phyloP scores from a whole-genome alignment of 1,284 basidiomycete species.

The Sphagnurus paluster region DNA sequence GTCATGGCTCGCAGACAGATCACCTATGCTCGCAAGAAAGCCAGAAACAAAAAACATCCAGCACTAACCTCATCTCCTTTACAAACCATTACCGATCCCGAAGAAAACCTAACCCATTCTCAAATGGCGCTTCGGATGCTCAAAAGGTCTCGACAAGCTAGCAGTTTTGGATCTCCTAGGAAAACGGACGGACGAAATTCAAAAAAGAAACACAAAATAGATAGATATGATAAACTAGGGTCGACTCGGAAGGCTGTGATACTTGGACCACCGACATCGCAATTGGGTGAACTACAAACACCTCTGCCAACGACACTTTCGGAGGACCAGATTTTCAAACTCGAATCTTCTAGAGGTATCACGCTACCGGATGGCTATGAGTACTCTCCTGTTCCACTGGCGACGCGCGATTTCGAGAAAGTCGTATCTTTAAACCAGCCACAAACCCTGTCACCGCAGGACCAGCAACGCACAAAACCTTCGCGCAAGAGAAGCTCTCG shows the following conservation, averaged over 20 bases:
- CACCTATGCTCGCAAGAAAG: conserved; percentile 27
- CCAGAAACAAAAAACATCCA: conserved; percentile 12
- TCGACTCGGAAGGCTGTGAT: neutral
- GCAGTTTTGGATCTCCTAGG: conserved; percentile 10
- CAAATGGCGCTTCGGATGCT: conserved; percentile 23
- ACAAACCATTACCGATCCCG: conserved; percentile 16
- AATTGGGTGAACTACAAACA: conserved; percentile 14
- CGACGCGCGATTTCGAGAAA: conserved; percentile 11
- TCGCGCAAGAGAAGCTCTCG: conserved; percentile 20
- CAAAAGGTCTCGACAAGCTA: conserved; percentile 25
- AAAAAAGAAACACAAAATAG: conserved; percentile 14
- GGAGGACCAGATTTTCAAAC: conserved; percentile 17
- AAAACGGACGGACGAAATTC: conserved; percentile 10
- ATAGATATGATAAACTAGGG: neutral
- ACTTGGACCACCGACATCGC: neutral
- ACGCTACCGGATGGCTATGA: conserved; percentile 10
- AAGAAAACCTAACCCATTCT: conserved; percentile 16
- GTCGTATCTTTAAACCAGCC: conserved; percentile 19
- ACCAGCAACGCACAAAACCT: conserved; percentile 8
- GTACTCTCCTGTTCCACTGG: conserved; percentile 20
- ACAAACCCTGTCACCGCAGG: conserved; percentile 8
- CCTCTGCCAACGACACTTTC: conserved; percentile 17
- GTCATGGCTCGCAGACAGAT: conserved; percentile 23
- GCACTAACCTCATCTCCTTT: conserved; percentile 20
- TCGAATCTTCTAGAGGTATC: conserved; percentile 14